phyloP scores from a whole-genome alignment of 208 protist species.

The Trypanosoma congolense region DNA sequence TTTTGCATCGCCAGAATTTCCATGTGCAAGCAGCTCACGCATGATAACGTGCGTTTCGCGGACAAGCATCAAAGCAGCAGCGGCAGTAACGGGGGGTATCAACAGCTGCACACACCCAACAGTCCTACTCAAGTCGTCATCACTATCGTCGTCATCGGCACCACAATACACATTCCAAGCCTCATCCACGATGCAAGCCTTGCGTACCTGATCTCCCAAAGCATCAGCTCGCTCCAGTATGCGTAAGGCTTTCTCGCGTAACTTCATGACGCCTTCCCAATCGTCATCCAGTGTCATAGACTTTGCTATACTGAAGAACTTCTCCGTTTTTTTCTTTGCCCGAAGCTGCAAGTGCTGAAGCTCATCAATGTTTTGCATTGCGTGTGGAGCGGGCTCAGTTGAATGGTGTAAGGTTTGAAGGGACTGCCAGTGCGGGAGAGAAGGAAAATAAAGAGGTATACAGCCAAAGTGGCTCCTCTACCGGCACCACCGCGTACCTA shows the following conservation, averaged over 20 bases:
- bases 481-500: no score
- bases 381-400: background rate
- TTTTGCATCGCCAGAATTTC: background rate
- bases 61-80: conserved; percentile 9
- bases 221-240: background rate
- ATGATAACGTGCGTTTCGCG: conserved; percentile 14
- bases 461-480: no score
- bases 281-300: background rate
- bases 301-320: background rate
- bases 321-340: conserved; percentile 7
- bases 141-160: no score
- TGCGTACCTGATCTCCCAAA: background rate
- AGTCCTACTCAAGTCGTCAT: no score
- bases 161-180: background rate
- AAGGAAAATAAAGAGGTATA: background rate
- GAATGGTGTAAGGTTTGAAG: background rate
- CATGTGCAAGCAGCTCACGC: conserved; percentile 7
- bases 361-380: background rate
- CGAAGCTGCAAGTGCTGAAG: conserved; percentile 8
- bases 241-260: background rate
- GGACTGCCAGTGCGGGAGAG: background rate
- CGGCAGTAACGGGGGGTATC: conserved; percentile 10
- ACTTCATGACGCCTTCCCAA: no score
- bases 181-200: background rate
- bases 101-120: background rate